phyloP scores from a whole-genome alignment of 805 yeast species.

The Ogataea trehaloabstinens region DNA sequence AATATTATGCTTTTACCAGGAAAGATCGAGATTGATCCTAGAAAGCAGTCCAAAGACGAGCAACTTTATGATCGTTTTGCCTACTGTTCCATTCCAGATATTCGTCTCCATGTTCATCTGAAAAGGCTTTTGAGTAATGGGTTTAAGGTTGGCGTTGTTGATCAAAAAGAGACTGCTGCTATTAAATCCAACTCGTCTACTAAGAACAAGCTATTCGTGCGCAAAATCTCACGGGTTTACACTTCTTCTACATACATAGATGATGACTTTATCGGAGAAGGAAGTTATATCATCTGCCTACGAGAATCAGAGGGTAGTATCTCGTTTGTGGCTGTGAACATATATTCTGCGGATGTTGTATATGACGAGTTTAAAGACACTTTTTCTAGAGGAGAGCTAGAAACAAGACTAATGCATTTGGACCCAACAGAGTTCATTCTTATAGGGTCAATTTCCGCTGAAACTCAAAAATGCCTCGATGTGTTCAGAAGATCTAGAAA shows the following conservation, averaged over 20 bases:
- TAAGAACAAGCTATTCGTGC: slow-evolving; percentile 57
- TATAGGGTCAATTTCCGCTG: slow-evolving; percentile 38
- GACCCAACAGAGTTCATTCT: slow-evolving; percentile 73
- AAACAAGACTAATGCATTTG: slow-evolving; percentile 70
- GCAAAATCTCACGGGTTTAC: slow-evolving; percentile 68
- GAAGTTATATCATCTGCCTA: slow-evolving; percentile 48
- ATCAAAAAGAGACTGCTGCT: slow-evolving; percentile 80
- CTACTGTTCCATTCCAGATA: slow-evolving; percentile 82
- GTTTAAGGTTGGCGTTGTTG: slow-evolving; percentile 80
- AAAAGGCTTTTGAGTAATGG: slow-evolving; percentile 72
- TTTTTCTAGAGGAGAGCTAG: slow-evolving; percentile 55
- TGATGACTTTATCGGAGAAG: slow-evolving; percentile 22
- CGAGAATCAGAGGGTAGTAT: slow-evolving; percentile 31
- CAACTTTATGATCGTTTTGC: slow-evolving; percentile 59
- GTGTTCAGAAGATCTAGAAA: slow-evolving; percentile 12
- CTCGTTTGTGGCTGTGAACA: slow-evolving; percentile 62
- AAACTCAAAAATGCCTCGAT: slow-evolving; percentile 28
- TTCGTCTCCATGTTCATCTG: slow-evolving; percentile 69
- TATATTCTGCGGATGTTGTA: slow-evolving; percentile 71
- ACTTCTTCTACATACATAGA: slow-evolving; percentile 85
- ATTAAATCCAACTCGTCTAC: slow-evolving; percentile 55
- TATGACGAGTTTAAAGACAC: slow-evolving; percentile 70
- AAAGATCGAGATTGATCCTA: slow-evolving; percentile 49
- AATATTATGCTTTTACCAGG: slow-evolving; percentile 77
- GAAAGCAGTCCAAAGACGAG: slow-evolving; percentile 39